Evolutionary conservation across 768 basidiomycete species (phyloP).

Genomic region (Mycena amicta): DNA sequence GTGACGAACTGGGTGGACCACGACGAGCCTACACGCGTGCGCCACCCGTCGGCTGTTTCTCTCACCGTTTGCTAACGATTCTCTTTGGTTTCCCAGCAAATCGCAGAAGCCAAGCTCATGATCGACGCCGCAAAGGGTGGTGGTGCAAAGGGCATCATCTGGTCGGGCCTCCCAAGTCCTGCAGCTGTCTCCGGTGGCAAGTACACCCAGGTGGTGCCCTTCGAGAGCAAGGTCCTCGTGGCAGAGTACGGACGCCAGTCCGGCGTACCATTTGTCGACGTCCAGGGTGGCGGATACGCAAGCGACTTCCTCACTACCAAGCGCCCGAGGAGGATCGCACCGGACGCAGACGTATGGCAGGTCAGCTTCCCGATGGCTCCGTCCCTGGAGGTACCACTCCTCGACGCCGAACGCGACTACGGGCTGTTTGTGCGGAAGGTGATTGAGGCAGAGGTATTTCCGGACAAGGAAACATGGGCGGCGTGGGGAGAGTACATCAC

Average conservation of each 20-base stretch:
- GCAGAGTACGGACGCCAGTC: conserved; percentile 3
- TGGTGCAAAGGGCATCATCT: conserved; percentile 1
- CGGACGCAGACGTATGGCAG: background rate
- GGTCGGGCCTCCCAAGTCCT: conserved; percentile 1
- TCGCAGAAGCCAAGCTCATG: conserved; percentile 8
- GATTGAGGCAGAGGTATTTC: conserved; percentile 4
- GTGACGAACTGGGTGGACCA: conserved; percentile 14
- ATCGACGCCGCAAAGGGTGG: conserved; percentile 5
- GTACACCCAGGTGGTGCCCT: background rate
- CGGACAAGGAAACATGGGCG: background rate
- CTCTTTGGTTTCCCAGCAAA: conserved; percentile 3
- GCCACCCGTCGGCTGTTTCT: too few relatives aligned
- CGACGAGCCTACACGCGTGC: background rate
- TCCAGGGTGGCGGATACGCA: conserved; percentile 1
- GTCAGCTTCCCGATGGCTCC: background rate
- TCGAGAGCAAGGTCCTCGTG: conserved; percentile 1
- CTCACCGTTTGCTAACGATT: background rate
- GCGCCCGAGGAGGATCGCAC: background rate
- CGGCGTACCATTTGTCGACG: conserved; percentile 1
- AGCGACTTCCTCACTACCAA: background rate
- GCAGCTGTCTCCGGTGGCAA: conserved; percentile 4
- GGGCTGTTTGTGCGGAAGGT: conserved; percentile 6
- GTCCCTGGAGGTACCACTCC: background rate
- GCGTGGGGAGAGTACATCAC: background rate
- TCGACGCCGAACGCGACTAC: conserved; percentile 9